Percentiles rank a stretch among this genome's conserved stretches.
phyloP scores from a whole-genome alignment of 441 rosid genomes.

The Croton laevigatus region DNA sequence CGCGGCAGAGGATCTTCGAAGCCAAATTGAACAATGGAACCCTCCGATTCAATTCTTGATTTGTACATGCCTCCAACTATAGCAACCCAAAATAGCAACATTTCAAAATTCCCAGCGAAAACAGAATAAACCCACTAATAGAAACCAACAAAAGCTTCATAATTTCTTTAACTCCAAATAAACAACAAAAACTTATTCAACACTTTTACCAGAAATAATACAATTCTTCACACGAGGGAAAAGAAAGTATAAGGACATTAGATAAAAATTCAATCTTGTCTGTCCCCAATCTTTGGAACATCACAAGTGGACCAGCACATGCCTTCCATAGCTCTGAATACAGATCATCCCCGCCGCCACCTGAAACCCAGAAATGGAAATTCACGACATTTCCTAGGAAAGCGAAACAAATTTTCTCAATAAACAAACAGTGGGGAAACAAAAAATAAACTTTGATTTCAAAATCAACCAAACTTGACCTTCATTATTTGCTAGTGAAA shows the following conservation, averaged over 20 bases:
- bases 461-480: conserved; percentile 26
- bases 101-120: conserved; percentile 8
- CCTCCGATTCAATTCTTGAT: conserved; percentile 71
- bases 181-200: conserved; percentile 6
- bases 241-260: too few relatives aligned
- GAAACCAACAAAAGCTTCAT: conserved; percentile 15
- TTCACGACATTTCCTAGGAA: conserved; percentile 8
- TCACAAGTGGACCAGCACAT: conserved; percentile 93
- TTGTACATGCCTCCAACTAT: conserved; percentile 85
- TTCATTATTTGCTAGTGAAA: conserved; percentile 33
- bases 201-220: background rate
- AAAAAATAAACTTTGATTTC: background rate
- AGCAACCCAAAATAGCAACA: conserved; percentile 27
- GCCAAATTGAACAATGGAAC: conserved; percentile 67
- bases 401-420: conserved; percentile 4
- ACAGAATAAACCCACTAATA: conserved; percentile 13
- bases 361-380: conserved; percentile 21
- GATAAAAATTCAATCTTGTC: conserved; percentile 30
- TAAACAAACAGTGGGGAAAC: conserved; percentile 23
- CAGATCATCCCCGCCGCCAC: conserved; percentile 55
- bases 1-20: conserved; percentile 83
- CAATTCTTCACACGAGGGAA: background rate
- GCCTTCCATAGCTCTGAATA: conserved; percentile 83
- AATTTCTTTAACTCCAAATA: background rate
- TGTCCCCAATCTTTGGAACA: conserved; percentile 71